Evolutionary conservation across 441 rosid species (phyloP).

Genomic region (Metrosideros polymorpha): DNA sequence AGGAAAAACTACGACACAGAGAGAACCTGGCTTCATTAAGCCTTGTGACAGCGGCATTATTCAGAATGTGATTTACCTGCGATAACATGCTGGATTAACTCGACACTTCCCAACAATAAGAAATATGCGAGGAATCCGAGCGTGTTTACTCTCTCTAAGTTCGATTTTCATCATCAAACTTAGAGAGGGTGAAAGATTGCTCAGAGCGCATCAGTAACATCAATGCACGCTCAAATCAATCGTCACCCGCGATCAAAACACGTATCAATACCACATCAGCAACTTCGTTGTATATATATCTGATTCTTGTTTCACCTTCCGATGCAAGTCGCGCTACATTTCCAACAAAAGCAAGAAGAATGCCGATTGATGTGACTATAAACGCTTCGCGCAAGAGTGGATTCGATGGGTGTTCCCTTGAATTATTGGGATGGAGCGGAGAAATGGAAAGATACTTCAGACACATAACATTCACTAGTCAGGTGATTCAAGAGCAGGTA

Average conservation of each 20-base stretch:
- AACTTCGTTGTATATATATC: too few species aligned
- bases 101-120: not conserved
- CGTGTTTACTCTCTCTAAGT: not conserved
- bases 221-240: not conserved
- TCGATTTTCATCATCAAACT: not conserved
- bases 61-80: not conserved
- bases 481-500: not conserved
- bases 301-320: not conserved
- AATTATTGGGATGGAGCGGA: not conserved
- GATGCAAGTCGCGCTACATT: not conserved
- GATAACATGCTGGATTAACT: not conserved
- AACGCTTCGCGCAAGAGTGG: not conserved
- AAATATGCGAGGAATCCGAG: not conserved
- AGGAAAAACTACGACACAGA: not conserved
- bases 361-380: not conserved
- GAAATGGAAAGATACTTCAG: rapidly evolving
- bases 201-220: not conserved
- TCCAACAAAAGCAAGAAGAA: not conserved
- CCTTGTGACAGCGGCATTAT: not conserved
- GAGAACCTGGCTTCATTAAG: not conserved
- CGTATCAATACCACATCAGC: not conserved
- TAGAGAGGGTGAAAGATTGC: not conserved
- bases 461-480: not conserved
- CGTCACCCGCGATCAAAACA: not conserved
- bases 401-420: not conserved